These are phyloP conservation scores for Nicotiana otophora DNA, from an alignment of 257 asterid genomes.

Conservation along the genomic window DNA sequence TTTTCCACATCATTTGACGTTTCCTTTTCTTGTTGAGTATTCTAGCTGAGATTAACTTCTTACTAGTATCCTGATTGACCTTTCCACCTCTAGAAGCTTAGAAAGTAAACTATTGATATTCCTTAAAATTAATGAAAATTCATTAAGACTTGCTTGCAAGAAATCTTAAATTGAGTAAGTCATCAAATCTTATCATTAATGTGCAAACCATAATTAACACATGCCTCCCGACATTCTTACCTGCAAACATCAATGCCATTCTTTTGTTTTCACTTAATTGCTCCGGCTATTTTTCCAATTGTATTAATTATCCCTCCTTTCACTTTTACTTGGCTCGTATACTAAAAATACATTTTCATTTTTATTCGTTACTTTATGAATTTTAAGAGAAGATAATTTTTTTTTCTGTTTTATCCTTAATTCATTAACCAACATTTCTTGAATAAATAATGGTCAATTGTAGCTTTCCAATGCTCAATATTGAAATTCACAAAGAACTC, in stretches of 20 bases:
- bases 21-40: background rate
- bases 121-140: background rate
- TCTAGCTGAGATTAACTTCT: background rate
- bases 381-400: too few species aligned
- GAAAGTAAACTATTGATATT: background rate
- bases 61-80: background rate
- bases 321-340: too few species aligned
- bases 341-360: too few species aligned
- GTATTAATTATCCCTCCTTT: background rate
- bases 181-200: constrained; percentile 9
- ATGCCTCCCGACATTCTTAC: constrained; percentile 2
- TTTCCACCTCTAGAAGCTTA: background rate
- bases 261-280: background rate
- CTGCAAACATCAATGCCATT: background rate
- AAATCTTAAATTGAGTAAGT: background rate
- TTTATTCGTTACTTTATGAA: too few species aligned
- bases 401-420: too few species aligned
- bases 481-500: too few species aligned
- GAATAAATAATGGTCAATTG: too few species aligned
- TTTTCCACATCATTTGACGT: too few species aligned
- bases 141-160: background rate
- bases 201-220: constrained; percentile 14
- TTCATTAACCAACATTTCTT: too few species aligned
- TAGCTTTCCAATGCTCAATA: too few species aligned
- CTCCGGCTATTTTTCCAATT: background rate